These are phyloP conservation scores for Rubroboletus pulcherrimus DNA, from an alignment of 768 basidiomycete genomes.

Conservation along the genomic window DNA sequence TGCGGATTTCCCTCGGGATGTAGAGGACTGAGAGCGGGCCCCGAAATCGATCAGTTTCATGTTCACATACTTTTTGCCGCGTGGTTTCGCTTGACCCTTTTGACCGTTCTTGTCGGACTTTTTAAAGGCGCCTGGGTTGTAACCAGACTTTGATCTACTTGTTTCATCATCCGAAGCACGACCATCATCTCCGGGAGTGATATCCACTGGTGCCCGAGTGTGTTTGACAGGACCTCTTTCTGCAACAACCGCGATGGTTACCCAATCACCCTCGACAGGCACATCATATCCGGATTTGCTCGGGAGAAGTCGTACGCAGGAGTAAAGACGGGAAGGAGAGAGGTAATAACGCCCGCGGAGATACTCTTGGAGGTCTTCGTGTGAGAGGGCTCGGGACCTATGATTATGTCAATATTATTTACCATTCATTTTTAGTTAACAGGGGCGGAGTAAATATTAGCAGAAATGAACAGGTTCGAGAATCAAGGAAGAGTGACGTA, in stretches of 20 bases:
- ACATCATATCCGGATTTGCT: constrained; percentile 87
- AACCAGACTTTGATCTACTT: constrained; percentile 3
- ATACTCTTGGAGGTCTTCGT: constrained; percentile 78
- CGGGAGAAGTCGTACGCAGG: constrained; percentile 69
- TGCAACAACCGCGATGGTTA: constrained; percentile 93
- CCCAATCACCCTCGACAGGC: constrained; percentile 89
- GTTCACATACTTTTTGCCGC: constrained; percentile 80
- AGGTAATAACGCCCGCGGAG: constrained; percentile 82
- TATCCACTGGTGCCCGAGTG: constrained; percentile 59
- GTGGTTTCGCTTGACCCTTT: constrained; percentile 33
- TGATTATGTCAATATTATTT: constrained; percentile 9
- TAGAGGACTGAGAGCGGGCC: constrained; percentile 51
- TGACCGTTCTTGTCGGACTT: constrained; percentile 14
- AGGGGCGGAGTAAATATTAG: background rate
- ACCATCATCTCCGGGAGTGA: constrained; percentile 45
- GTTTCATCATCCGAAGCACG: constrained; percentile 32
- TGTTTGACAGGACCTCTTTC: constrained; percentile 79
- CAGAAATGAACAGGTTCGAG: background rate
- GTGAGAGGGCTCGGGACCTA: constrained; percentile 70
- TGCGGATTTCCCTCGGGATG: constrained; percentile 51
- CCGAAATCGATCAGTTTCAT: constrained; percentile 84
- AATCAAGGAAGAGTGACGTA: constrained; percentile 38
- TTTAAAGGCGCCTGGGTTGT: constrained; percentile 2
- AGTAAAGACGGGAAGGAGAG: constrained; percentile 86
- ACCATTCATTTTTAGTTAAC: constrained; percentile 2